A percentile compares a stretch with the other conserved stretches of the same genome.
These are phyloP conservation scores for Rostrohypoxylon terebratum DNA, from an alignment of 495 filamentous ascomycete genomes.

Conservation along the genomic window DNA sequence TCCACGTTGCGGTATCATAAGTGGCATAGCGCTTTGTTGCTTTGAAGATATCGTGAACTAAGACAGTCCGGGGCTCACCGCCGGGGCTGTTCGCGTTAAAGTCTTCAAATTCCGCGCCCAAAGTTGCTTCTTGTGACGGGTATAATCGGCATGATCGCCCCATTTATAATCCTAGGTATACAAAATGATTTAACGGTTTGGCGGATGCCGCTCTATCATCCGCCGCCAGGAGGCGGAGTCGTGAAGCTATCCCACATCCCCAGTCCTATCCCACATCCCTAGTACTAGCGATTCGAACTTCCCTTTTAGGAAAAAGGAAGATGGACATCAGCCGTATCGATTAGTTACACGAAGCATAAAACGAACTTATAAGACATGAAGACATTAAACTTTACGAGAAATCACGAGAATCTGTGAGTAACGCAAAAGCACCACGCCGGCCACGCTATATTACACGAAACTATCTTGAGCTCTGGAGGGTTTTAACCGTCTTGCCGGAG, in stretches of 20 bases:
- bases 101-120: not conserved
- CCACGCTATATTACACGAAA: constrained; percentile 19
- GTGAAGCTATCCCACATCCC: not conserved
- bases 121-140: not conserved
- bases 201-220: too few relatives aligned
- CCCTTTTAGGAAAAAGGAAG: constrained; percentile 33
- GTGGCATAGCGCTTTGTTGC: not conserved
- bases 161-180: too few relatives aligned
- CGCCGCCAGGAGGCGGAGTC: constrained; percentile 1
- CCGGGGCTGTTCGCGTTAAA: not conserved
- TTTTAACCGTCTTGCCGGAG: constrained; percentile 44
- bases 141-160: constrained; percentile 9
- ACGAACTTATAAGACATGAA: not conserved
- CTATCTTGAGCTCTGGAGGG: not conserved
- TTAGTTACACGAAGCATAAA: not conserved
- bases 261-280: not conserved
- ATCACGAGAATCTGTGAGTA: constrained; percentile 4
- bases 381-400: constrained; percentile 2
- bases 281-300: constrained; percentile 9
- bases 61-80: constrained; percentile 9
- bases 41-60: not conserved
- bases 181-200: too few relatives aligned
- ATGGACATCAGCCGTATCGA: constrained; percentile 9
- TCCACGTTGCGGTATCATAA: not conserved
- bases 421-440: constrained; percentile 6